Base-by-base conservation (phyloP, 2,329 filamentous ascomycete species). In the Colletotrichum sp. region DNA sequence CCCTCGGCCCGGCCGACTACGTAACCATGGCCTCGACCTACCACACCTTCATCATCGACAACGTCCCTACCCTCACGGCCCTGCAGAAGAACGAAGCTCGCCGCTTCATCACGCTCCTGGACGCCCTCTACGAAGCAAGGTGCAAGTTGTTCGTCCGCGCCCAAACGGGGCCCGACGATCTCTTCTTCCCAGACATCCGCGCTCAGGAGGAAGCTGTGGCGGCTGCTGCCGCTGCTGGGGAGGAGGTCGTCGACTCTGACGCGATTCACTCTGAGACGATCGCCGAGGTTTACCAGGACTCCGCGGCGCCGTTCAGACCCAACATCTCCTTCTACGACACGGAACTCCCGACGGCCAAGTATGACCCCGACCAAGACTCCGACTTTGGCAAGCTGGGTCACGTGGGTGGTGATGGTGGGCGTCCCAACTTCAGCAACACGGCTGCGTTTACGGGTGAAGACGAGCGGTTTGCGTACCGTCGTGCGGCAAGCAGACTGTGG, bases 81-180 rank as follows among this genome's bases (percentile, higher is more conserved):
- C 84, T 91, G 2, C 92, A 93, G 82, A 96, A 96, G 84, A 96
- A 96, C 82, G 94, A 96, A 85, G 95, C 95, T 1, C 88, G 94
- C 6, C 90, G 95, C 13, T 92, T 97, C 81, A 96, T 96, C 81
- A 96, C 94, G 0, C 88, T 97, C 2, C 89, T 96, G 2, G 94
- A 97, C 80, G 94, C 94, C 0, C 87, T 95, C 1, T 96, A 96
- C 83, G 94, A 96, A 85, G 93, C 94, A n/a, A 90, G 93, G 9
- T 96, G 94, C 83, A 95, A 95, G 79, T 89, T 96, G 12, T 84
- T 95, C 59, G 88, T 96, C 68, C 88, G 91, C 24, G 94, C 94
- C 3, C 89, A 88, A 55, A 91, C 90, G 3, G 91, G 91, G 0
- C 94, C 94, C 0, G 95, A 96, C 78, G 89, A 92, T 32, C 87